These are phyloP conservation scores for Kuraishia piskuri DNA, from an alignment of 805 yeast species.

Conservation along the genomic window DNA sequence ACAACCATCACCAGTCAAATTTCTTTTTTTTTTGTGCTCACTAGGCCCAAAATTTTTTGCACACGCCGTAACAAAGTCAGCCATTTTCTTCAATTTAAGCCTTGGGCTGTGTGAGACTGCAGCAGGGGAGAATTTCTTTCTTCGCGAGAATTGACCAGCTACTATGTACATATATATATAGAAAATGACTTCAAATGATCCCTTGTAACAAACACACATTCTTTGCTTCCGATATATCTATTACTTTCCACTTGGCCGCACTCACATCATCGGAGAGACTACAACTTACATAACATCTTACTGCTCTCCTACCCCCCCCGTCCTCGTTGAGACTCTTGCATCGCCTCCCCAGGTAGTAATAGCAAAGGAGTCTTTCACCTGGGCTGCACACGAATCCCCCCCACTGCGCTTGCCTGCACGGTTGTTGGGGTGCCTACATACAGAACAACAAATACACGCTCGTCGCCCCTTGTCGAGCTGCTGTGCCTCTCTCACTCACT, in stretches of 20 bases:
- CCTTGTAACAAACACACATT: too few relatives aligned
- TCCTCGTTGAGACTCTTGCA: not conserved
- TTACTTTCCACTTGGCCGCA: too few relatives aligned
- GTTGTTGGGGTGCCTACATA: not conserved
- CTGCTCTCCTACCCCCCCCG: not conserved
- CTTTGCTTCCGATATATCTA: too few relatives aligned
- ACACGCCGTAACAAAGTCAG: not conserved
- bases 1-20: not conserved
- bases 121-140: not conserved
- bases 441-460: not conserved
- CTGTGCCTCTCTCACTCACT: slow-evolving; percentile 1
- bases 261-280: not conserved
- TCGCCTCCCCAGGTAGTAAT: not conserved
- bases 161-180: too few relatives aligned
- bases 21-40: not conserved
- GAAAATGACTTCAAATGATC: too few relatives aligned
- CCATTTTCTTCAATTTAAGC: too few relatives aligned
- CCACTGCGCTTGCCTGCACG: not conserved
- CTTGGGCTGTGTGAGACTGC: not conserved
- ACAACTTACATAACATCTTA: not conserved
- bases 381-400: not conserved
- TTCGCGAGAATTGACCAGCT: too few relatives aligned
- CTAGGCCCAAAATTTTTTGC: not conserved
- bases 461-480: not conserved
- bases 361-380: not conserved